These are phyloP conservation scores for Schizochytrium sp. DNA, from an alignment of 108 stramenopile genomes.

Conservation along the genomic window DNA sequence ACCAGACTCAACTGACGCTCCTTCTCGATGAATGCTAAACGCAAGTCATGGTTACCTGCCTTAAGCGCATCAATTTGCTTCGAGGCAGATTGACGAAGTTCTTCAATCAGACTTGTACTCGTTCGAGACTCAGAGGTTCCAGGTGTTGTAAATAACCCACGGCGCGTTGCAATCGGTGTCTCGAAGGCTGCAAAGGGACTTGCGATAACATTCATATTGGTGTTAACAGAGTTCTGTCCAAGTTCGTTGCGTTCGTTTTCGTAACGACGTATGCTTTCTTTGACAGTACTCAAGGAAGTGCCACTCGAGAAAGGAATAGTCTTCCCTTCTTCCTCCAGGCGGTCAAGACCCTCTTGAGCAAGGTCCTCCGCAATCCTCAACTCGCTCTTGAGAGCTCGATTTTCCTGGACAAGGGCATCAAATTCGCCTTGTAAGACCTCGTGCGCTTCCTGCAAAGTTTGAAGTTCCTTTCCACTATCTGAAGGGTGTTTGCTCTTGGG, in stretches of 20 bases:
- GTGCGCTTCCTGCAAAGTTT: too few relatives aligned
- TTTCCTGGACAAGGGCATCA: background rate
- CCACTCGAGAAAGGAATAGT: too few relatives aligned
- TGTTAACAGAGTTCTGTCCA: too few relatives aligned
- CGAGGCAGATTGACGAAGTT: slow-evolving; percentile 6
- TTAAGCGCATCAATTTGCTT: slow-evolving; percentile 23
- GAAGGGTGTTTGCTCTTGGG: too few relatives aligned
- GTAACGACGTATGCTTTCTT: too few relatives aligned
- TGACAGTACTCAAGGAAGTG: too few relatives aligned
- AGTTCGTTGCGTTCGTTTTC: too few relatives aligned
- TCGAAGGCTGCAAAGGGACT: background rate
- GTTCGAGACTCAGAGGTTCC: background rate
- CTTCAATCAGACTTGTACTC: slow-evolving; percentile 47
- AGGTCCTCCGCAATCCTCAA: background rate
- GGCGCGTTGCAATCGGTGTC: background rate
- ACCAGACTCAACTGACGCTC: slow-evolving; percentile 45
- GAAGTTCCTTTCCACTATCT: too few relatives aligned
- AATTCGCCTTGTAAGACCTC: background rate
- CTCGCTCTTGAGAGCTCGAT: background rate
- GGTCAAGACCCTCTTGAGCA: background rate
- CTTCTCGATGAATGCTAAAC: slow-evolving; percentile 35
- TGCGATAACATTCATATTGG: too few relatives aligned
- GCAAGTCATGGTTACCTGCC: slow-evolving; percentile 4
- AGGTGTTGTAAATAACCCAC: background rate
- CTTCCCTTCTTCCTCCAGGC: background rate